phyloP scores from a whole-genome alignment of 306 rosid genomes.

The Prunus dulcis region DNA sequence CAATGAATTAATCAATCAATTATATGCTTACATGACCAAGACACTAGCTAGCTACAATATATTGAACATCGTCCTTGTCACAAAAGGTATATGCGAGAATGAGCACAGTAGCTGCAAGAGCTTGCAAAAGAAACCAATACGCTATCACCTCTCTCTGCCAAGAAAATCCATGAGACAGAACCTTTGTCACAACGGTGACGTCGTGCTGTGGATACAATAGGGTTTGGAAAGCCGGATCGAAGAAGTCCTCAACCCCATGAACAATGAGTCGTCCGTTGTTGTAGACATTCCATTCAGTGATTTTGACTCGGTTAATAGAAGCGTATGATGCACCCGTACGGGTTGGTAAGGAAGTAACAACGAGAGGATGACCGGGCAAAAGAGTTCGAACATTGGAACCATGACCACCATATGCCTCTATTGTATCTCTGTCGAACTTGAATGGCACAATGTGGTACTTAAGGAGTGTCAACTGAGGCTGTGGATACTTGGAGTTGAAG shows the following conservation, averaged over 20 bases:
- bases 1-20: no score
- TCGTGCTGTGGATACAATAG: neutral
- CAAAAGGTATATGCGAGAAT: no score
- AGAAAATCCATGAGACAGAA: neutral
- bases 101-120: neutral
- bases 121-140: neutral
- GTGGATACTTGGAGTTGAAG: conserved; percentile 3
- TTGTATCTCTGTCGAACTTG: neutral
- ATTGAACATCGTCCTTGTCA: neutral
- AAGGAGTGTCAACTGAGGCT: neutral
- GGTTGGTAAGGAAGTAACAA: neutral
- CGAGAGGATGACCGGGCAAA: conserved; percentile 3
- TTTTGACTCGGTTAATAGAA: neutral
- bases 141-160: neutral
- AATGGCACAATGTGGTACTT: neutral
- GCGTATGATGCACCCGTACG: neutral
- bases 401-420: neutral
- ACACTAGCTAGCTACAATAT: no score
- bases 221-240: conserved; percentile 1
- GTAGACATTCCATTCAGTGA: conserved; percentile 1
- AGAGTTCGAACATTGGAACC: conserved; percentile 8
- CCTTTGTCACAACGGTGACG: neutral
- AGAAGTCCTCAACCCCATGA: conserved; percentile 13
- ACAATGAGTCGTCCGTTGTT: neutral
- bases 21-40: no score